Percentiles rank a stretch among this genome's conserved stretches.
Evolutionary conservation across 306 rosid genomes (phyloP).

Genomic region (Castanea crenata): DNA sequence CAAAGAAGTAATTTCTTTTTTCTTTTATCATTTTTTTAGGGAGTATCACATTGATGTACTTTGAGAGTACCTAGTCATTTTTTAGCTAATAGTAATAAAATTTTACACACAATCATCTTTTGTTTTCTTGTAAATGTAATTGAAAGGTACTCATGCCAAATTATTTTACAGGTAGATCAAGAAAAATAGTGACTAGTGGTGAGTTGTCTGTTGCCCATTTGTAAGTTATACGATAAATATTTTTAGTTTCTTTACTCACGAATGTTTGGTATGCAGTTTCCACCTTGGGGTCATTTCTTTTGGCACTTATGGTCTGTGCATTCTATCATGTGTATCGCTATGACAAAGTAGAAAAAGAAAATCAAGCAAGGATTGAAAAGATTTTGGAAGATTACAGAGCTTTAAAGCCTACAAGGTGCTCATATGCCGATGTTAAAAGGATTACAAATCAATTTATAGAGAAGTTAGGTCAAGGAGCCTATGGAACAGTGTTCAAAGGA

Average conservation of each 20-base stretch:
- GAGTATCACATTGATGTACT: too few species aligned
- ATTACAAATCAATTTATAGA: background rate
- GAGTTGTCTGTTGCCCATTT: background rate
- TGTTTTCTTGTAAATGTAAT: background rate
- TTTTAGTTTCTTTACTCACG: too few species aligned
- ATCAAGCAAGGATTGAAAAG: constrained; percentile 15
- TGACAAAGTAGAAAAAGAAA: too few species aligned
- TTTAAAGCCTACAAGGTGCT: constrained; percentile 25
- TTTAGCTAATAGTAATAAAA: too few species aligned
- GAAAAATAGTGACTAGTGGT: background rate
- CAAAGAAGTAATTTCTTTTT: too few species aligned
- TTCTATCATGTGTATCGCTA: too few species aligned
- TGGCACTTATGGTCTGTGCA: background rate
- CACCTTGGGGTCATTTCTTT: background rate
- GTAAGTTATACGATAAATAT: too few species aligned
- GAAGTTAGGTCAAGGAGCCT: background rate
- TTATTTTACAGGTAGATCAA: background rate
- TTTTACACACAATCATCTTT: too few species aligned
- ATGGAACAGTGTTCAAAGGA: background rate
- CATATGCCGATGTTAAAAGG: constrained; percentile 28
- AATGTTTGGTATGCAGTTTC: too few species aligned
- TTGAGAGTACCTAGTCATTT: too few species aligned
- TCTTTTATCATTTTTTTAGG: too few species aligned
- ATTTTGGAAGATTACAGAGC: constrained; percentile 25
- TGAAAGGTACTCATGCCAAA: background rate